Evolutionary conservation across 306 rosid genomes (phyloP).

Genomic region (Adenanthera pavonina): DNA sequence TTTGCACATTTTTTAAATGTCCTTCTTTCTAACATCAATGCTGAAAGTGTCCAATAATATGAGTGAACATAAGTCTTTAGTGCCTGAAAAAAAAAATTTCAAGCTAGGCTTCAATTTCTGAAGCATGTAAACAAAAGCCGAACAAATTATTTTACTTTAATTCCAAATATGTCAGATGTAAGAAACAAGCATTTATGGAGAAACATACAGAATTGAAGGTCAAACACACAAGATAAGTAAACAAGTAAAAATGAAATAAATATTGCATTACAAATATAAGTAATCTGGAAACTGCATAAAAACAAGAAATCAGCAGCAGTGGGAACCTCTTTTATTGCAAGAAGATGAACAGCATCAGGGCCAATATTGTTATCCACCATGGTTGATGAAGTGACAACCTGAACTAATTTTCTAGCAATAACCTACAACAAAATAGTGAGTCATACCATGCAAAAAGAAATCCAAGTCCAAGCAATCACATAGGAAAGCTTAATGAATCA

Average conservation of each 20-base stretch:
- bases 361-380: slow-evolving; percentile 72
- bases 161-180: background rate
- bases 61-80: background rate
- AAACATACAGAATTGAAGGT: background rate
- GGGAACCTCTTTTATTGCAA: slow-evolving; percentile 87
- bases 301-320: slow-evolving; percentile 1
- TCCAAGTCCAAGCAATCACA: background rate
- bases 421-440: slow-evolving; percentile 55
- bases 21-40: background rate
- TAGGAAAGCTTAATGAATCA: slow-evolving; percentile 13
- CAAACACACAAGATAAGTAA: slow-evolving; percentile 21
- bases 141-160: background rate
- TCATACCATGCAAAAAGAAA: slow-evolving; percentile 37
- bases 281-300: slow-evolving; percentile 4
- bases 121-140: background rate
- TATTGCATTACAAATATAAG: slow-evolving; percentile 1
- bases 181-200: background rate
- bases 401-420: slow-evolving; percentile 72
- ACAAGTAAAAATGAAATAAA: background rate
- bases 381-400: slow-evolving; percentile 91
- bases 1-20: background rate
- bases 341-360: slow-evolving; percentile 88
- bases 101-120: background rate
- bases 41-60: background rate
- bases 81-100: background rate